Conservation (phyloP, 257 asterid species). For the Rauvolfia tetraphylla region DNA sequence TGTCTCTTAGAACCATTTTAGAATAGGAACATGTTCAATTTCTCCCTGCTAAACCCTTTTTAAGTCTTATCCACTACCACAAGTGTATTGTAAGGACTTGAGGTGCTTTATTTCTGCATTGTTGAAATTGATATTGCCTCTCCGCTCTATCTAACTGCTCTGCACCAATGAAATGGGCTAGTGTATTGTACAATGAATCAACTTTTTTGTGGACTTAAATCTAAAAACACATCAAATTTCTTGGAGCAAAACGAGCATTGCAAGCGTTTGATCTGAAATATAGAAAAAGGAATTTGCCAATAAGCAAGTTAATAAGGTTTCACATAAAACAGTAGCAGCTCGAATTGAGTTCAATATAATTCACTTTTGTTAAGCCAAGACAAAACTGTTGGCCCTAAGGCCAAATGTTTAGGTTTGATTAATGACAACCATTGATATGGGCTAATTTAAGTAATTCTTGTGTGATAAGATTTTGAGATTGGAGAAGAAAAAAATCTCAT, state of each 20-base stretch:
- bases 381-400: too few species aligned
- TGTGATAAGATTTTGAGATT: too few species aligned
- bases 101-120: slow-evolving; percentile 88
- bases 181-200: slow-evolving; percentile 76
- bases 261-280: slow-evolving; percentile 86
- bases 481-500: too few species aligned
- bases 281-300: slow-evolving; percentile 9
- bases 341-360: too few species aligned
- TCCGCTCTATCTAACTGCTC: slow-evolving; percentile 93
- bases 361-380: too few species aligned
- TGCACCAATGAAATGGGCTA: slow-evolving; percentile 73
- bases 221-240: slow-evolving; percentile 90
- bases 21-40: slow-evolving; percentile 20
- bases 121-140: slow-evolving; percentile 84
- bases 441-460: too few species aligned
- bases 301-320: slow-evolving; percentile 1
- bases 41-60: too few species aligned
- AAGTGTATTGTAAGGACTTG: slow-evolving; percentile 31
- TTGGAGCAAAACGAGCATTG: slow-evolving; percentile 88
- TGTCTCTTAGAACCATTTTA: slow-evolving; percentile 40
- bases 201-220: slow-evolving; percentile 91
- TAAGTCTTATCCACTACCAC: too few species aligned
- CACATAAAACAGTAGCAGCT: background rate
- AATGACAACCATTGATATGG: too few species aligned
- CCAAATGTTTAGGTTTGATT: too few species aligned